Conservation (phyloP, 2,329 filamentous ascomycete species). For the Camillea tinctor region DNA sequence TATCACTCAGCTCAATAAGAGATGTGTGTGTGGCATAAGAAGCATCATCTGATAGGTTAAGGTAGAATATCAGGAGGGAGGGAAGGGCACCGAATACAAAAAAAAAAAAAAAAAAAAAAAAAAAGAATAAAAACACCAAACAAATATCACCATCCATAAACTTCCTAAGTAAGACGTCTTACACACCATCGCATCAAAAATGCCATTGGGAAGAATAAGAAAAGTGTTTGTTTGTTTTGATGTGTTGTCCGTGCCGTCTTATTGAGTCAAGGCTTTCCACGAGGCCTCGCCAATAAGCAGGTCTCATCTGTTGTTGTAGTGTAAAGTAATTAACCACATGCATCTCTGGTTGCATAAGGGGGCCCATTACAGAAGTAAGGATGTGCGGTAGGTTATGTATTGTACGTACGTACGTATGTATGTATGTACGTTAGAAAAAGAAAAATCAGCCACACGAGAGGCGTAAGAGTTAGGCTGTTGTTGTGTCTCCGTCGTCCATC, state of each 20-base stretch:
- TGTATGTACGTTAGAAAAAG: no score
- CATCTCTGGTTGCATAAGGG: background rate
- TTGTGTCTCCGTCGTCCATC: no score
- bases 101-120: no score
- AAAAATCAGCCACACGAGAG: conserved; percentile 21
- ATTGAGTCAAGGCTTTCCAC: conserved; percentile 4
- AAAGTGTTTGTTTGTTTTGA: conserved; percentile 14
- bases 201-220: background rate
- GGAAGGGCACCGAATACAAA: no score
- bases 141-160: no score
- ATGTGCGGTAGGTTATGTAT: background rate
- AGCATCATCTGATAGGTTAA: no score
- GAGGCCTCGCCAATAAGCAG: conserved; percentile 1
- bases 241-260: conserved; percentile 17
- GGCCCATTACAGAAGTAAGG: background rate
- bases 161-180: background rate
- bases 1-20: no score
- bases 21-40: no score
- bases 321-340: background rate
- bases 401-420: no score
- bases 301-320: background rate
- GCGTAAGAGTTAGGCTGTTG: no score
- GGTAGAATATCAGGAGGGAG: no score
- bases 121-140: no score
- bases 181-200: background rate